phyloP scores from a whole-genome alignment of 1,284 basidiomycete species.

The Rhodofomes roseus region DNA sequence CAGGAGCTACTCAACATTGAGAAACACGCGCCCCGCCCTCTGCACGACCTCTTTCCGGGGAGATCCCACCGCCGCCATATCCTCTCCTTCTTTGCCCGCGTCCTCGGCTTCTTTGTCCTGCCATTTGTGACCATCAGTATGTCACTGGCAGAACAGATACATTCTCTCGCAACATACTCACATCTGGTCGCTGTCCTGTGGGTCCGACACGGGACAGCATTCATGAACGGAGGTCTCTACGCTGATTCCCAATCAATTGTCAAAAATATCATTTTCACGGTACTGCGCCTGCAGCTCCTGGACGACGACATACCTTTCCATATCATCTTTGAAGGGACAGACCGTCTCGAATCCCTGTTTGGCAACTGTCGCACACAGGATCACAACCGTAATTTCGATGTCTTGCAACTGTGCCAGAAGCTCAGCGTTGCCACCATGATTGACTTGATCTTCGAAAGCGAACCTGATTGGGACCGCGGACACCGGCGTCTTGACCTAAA shows the following conservation, averaged over 20 bases:
- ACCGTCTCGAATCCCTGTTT: constrained; percentile 17
- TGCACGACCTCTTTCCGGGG: not conserved
- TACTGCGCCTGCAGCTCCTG: not conserved
- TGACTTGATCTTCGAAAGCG: not conserved
- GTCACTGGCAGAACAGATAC: not conserved
- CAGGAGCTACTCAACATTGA: not conserved
- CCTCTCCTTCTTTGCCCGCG: not conserved
- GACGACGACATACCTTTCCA: not conserved
- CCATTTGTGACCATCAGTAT: not conserved
- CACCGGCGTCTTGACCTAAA: not conserved
- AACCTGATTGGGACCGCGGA: not conserved
- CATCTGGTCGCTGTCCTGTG: not conserved
- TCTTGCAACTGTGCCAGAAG: constrained; percentile 27
- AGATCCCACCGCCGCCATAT: not conserved
- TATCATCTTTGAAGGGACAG: not conserved
- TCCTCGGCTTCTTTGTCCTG: not conserved
- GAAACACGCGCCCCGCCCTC: not conserved
- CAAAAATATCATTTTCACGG: not conserved
- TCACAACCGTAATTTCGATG: constrained; percentile 30
- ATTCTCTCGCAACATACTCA: not conserved
- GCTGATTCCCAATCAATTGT: not conserved
- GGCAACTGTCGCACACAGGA: constrained; percentile 27
- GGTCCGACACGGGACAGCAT: not conserved
- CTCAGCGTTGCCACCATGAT: constrained; percentile 6
- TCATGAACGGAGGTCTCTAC: not conserved